Evolutionary conservation across 129 eudicot genomes (phyloP).

Genomic region (Flaveria bidentis): DNA sequence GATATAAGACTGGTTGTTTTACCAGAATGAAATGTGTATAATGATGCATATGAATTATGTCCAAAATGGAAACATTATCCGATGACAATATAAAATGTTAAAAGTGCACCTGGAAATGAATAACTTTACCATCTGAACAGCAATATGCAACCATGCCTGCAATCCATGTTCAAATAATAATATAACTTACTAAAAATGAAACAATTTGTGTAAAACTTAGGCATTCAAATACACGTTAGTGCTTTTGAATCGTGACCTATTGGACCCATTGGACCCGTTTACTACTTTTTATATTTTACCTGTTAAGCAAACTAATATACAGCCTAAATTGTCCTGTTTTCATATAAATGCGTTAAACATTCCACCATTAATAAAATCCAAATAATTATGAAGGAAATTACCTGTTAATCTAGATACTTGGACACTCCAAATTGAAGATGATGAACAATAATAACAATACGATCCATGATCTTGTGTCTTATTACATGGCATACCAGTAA

Average conservation of each 20-base stretch:
- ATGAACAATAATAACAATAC: constrained; percentile 57
- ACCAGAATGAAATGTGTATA: not conserved
- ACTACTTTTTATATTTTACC: too few relatives aligned
- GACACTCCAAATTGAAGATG: constrained; percentile 71
- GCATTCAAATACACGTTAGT: too few relatives aligned
- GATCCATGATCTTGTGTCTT: constrained; percentile 58
- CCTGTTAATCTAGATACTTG: constrained; percentile 73
- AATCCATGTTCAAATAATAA: constrained; percentile 1
- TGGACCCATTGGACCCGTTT: too few relatives aligned
- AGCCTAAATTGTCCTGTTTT: not conserved
- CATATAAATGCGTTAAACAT: not conserved
- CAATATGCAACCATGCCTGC: constrained; percentile 91
- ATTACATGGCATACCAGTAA: constrained; percentile 55
- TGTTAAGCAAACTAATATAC: too few relatives aligned
- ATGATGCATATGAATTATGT: not conserved
- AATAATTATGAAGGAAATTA: constrained; percentile 12
- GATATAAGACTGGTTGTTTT: not conserved
- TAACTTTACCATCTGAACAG: constrained; percentile 73
- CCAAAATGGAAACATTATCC: not conserved
- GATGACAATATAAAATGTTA: not conserved
- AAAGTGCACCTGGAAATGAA: constrained; percentile 70
- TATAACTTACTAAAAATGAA: too few relatives aligned
- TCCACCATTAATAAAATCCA: not conserved
- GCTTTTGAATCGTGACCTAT: too few relatives aligned
- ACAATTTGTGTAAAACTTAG: too few relatives aligned